A percentile compares a stretch with the other conserved stretches of the same genome.
phyloP scores from a whole-genome alignment of 768 basidiomycete genomes.

The Boletus fagicola region DNA sequence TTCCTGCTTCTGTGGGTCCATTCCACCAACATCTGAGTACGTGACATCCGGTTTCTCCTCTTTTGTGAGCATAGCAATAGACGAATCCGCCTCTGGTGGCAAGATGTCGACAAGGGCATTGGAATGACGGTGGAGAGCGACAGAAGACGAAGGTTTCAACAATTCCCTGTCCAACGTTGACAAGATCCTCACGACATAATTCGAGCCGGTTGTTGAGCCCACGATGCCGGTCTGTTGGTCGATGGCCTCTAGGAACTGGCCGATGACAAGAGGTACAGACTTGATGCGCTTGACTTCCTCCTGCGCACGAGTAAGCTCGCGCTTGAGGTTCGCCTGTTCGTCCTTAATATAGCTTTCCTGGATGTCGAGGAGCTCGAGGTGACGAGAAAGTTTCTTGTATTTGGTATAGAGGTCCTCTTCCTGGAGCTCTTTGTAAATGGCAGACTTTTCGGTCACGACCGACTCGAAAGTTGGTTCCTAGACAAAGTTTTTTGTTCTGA shows the following conservation, averaged over 20 bases:
- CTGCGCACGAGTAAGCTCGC: conserved; percentile 96
- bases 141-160: conserved; percentile 94
- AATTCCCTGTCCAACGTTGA: conserved; percentile 96
- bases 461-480: conserved; percentile 91
- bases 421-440: conserved; percentile 82
- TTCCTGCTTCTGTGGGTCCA: conserved; percentile 98
- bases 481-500: not conserved
- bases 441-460: conserved; percentile 84
- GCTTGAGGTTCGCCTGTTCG: conserved; percentile 95
- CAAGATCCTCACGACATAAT: conserved; percentile 96
- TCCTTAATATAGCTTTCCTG: conserved; percentile 98
- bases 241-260: conserved; percentile 98
- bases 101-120: conserved; percentile 98
- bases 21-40: conserved; percentile 94
- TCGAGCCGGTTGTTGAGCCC: conserved; percentile 95
- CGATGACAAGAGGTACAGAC: conserved; percentile 97
- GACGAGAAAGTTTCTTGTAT: conserved; percentile 94
- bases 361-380: conserved; percentile 92
- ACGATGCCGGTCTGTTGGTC: conserved; percentile 97
- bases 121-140: conserved; percentile 98
- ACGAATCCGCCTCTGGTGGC: conserved; percentile 97
- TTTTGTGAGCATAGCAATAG: conserved; percentile 90
- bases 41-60: conserved; percentile 95
- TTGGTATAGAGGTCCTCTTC: conserved; percentile 94
- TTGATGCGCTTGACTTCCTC: conserved; percentile 99